These are phyloP conservation scores for Camellia granthamiana DNA, from an alignment of 148 eudicot species.

Conservation along the genomic window DNA sequence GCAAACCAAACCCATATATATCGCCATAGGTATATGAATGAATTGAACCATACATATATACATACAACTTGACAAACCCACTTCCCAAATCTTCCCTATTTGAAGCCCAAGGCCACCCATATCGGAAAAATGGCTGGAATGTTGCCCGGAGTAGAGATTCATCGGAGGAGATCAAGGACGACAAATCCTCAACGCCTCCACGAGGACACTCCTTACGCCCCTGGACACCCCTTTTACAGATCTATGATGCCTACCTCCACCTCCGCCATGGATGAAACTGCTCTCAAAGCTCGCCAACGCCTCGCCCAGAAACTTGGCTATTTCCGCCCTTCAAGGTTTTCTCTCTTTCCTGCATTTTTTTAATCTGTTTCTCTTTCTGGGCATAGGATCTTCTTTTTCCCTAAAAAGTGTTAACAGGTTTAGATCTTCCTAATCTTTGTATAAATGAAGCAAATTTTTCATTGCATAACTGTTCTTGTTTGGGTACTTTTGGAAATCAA, in stretches of 20 bases:
- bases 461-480: too few species aligned
- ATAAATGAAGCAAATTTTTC: too few species aligned
- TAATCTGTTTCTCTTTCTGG: neutral
- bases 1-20: too few species aligned
- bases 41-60: too few species aligned
- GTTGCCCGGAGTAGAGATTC: slow-evolving; percentile 14
- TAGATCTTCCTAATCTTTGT: too few species aligned
- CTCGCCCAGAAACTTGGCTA: slow-evolving; percentile 9
- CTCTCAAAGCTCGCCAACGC: neutral
- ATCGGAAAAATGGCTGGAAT: slow-evolving; percentile 1
- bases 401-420: too few species aligned
- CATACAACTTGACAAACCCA: too few species aligned
- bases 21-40: too few species aligned
- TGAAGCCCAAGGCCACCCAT: too few species aligned
- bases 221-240: neutral
- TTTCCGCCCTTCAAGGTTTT: slow-evolving; percentile 5
- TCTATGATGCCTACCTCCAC: neutral
- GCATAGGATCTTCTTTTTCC: neutral
- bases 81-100: too few species aligned
- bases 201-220: neutral
- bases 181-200: neutral
- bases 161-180: neutral
- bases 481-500: too few species aligned
- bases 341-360: neutral
- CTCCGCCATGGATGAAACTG: slow-evolving; percentile 14